A percentile compares a stretch with the other conserved stretches of the same genome.
Evolutionary conservation across 2,329 filamentous ascomycete genomes (phyloP).

Genomic region (Aspergillus uvarum): DNA sequence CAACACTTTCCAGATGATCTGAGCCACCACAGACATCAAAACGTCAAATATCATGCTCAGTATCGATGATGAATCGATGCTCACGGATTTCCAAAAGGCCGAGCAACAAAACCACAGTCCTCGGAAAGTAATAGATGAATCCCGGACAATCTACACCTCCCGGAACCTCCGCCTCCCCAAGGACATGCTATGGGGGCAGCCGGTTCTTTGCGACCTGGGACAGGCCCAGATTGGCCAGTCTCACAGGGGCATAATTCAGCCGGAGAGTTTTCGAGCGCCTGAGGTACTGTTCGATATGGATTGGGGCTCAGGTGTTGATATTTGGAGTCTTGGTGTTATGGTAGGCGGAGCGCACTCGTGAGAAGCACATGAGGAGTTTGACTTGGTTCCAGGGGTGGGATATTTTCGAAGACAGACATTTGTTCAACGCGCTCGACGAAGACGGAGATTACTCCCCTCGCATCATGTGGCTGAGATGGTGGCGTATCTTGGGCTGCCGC

Average conservation of each 20-base stretch:
- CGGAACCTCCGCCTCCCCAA: neutral
- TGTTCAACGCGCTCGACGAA: neutral
- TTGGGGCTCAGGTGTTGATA: constrained; percentile 4
- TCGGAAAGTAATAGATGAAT: neutral
- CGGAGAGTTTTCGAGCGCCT: neutral
- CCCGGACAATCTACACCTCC: neutral
- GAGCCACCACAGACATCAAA: too few species aligned
- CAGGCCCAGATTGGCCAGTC: neutral
- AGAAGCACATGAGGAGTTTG: neutral
- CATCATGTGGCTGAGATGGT: neutral
- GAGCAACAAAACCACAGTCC: too few species aligned
- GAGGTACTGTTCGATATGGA: constrained; percentile 8
- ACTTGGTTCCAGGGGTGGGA: neutral
- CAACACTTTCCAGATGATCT: too few species aligned
- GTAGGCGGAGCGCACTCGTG: neutral
- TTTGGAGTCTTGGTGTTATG: constrained; percentile 10
- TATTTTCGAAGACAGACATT: neutral
- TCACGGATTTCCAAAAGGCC: too few species aligned
- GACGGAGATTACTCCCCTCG: neutral
- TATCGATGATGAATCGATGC: too few species aligned
- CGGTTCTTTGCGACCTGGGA: neutral
- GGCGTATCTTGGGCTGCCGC: neutral
- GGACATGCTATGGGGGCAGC: neutral
- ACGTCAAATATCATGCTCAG: too few species aligned
- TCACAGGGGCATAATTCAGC: neutral